Evolutionary conservation across 2,329 filamentous ascomycete species (phyloP).

Genomic region (Rhinocladiella mackenziei): DNA sequence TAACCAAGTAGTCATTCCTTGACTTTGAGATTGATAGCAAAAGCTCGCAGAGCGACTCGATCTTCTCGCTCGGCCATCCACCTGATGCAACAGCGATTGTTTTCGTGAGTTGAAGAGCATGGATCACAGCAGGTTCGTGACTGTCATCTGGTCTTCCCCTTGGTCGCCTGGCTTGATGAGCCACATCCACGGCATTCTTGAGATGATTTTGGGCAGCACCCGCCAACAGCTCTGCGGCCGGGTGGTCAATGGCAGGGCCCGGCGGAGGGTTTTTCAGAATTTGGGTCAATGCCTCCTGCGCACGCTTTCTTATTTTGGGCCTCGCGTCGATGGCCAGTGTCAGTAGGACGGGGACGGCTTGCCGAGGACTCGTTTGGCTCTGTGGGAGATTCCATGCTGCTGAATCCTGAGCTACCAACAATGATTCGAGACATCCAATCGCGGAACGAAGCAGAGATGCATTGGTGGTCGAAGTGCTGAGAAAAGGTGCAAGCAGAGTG

Average conservation of each 20-base stretch:
- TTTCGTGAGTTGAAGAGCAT: constrained; percentile 88
- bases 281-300: constrained; percentile 80
- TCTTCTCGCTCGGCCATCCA: constrained; percentile 95
- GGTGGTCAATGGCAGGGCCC: constrained; percentile 88
- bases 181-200: constrained; percentile 63
- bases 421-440: constrained; percentile 88
- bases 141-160: constrained; percentile 50
- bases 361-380: constrained; percentile 76
- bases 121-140: constrained; percentile 80
- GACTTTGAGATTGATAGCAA: constrained; percentile 83
- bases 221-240: constrained; percentile 92
- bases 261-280: constrained; percentile 82
- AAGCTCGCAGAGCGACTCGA: constrained; percentile 84
- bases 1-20: constrained; percentile 91
- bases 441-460: constrained; percentile 80
- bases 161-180: constrained; percentile 64
- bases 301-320: constrained; percentile 90
- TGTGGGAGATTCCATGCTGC: constrained; percentile 82
- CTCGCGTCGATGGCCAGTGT: constrained; percentile 79
- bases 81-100: constrained; percentile 80
- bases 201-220: constrained; percentile 81
- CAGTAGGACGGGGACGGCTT: constrained; percentile 81
- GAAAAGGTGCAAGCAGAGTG: constrained; percentile 74
- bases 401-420: constrained; percentile 83
- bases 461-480: constrained; percentile 76